phyloP scores from a whole-genome alignment of 306 rosid species.

The Spatholobus suberectus region DNA sequence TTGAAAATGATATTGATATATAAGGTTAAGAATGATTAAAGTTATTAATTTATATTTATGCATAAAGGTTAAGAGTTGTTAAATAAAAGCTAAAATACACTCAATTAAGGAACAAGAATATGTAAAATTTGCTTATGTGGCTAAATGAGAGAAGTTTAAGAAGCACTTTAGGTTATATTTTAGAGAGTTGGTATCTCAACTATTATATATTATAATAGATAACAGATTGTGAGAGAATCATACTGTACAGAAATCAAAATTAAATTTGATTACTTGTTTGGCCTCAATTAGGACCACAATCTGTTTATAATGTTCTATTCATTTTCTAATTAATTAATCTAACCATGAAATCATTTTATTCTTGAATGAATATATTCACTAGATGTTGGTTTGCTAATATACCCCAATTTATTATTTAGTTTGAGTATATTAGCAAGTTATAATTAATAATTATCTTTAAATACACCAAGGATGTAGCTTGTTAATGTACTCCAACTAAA shows the following conservation, averaged over 20 bases:
- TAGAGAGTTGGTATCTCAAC: neutral
- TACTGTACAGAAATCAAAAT: neutral
- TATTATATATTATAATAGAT: neutral
- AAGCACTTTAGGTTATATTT: neutral
- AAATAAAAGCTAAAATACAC: neutral
- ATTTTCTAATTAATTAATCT: slow-evolving; percentile 15
- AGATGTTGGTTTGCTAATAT: no score
- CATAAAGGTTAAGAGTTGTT: neutral
- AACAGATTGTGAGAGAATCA: neutral
- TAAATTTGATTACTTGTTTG: neutral
- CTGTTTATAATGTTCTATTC: neutral
- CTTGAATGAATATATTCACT: neutral
- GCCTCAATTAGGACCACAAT: neutral
- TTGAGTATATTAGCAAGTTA: no score
- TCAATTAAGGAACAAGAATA: neutral
- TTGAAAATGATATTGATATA: no score
- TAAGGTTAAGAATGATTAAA: no score
- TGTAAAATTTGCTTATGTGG: neutral
- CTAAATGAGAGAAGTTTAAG: neutral
- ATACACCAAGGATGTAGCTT: no score
- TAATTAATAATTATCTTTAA: no score
- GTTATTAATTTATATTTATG: neutral
- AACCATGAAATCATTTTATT: slow-evolving; percentile 2
- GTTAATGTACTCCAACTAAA: no score
- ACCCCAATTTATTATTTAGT: no score